Percentiles rank a stretch among this genome's conserved stretches.
phyloP scores from a whole-genome alignment of 2,329 filamentous ascomycete genomes.

The Microdochium paspali region DNA sequence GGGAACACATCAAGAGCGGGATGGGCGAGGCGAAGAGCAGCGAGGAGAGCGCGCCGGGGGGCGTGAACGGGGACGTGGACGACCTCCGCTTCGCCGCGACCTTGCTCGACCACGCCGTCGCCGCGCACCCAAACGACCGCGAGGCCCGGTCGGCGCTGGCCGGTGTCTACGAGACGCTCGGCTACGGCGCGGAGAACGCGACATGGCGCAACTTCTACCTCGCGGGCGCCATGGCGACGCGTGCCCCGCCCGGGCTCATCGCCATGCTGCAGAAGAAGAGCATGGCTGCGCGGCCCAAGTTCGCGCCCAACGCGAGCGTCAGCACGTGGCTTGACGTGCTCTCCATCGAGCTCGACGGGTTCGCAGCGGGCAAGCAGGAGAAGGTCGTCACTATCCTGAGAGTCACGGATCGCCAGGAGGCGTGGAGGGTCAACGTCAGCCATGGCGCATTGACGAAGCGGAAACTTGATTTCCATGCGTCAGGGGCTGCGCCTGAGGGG shows the following conservation, averaged over 20 bases:
- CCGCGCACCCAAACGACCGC: slow-evolving; percentile 12
- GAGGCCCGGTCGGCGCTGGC: slow-evolving; percentile 15
- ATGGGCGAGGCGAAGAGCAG: no score
- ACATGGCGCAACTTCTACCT: slow-evolving; percentile 30
- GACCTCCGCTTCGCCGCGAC: slow-evolving; percentile 29
- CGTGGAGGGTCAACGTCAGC: slow-evolving; percentile 14
- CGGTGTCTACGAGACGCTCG: slow-evolving; percentile 21
- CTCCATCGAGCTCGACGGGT: slow-evolving; percentile 3
- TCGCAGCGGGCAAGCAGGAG: neutral
- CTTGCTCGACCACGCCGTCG: slow-evolving; percentile 21
- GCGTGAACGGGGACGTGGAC: no score
- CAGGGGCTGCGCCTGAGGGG: no score
- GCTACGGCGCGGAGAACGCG: slow-evolving; percentile 26
- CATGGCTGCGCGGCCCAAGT: slow-evolving; percentile 1
- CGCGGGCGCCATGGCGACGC: slow-evolving; percentile 17
- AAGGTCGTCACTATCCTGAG: slow-evolving; percentile 4
- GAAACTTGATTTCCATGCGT: no score
- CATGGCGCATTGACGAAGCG: slow-evolving; percentile 3
- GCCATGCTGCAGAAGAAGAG: neutral
- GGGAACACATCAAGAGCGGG: slow-evolving; percentile 9
- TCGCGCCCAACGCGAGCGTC: slow-evolving; percentile 2
- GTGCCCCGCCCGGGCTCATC: neutral
- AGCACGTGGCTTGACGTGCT: slow-evolving; percentile 4
- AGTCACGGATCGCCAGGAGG: slow-evolving; percentile 8
- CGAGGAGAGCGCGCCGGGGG: no score